Conservation (phyloP, 78 protist genomes). For the Isochrysis galbana region DNA sequence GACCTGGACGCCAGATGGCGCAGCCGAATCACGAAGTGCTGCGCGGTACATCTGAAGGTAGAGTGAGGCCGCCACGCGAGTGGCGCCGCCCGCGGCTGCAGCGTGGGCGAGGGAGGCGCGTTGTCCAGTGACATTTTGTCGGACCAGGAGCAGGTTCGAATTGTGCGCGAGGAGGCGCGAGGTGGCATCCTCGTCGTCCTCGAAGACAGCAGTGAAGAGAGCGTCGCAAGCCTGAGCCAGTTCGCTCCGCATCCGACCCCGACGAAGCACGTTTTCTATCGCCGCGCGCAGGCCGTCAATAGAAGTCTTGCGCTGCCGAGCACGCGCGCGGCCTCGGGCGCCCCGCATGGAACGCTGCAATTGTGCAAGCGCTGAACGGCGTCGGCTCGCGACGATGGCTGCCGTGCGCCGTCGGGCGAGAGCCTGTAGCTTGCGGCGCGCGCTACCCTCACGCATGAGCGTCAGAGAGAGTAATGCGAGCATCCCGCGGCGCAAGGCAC, state of each 20-base stretch:
- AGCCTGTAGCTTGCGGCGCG: neutral
- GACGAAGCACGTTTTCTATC: neutral
- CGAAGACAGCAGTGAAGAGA: neutral
- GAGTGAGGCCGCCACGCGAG: neutral
- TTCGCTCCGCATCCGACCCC: neutral
- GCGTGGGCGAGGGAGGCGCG: constrained; percentile 6
- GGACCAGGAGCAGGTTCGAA: neutral
- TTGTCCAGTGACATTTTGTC: neutral
- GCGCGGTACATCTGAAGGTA: neutral
- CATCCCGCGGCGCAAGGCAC: neutral
- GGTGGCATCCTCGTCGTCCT: neutral
- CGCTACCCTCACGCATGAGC: neutral
- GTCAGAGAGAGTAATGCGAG: neutral
- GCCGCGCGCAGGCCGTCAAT: neutral
- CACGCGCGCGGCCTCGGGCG: neutral
- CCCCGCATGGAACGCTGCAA: neutral
- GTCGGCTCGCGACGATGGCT: neutral
- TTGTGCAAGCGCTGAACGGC: neutral
- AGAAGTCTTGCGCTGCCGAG: neutral
- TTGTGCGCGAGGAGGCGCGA: neutral
- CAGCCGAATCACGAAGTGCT: neutral
- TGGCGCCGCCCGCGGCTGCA: neutral
- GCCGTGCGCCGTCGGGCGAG: neutral
- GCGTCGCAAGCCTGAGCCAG: neutral
- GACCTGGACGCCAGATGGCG: neutral